Base-by-base conservation (phyloP, 1,284 basidiomycete genomes). In the Ganoderma sinense region DNA sequence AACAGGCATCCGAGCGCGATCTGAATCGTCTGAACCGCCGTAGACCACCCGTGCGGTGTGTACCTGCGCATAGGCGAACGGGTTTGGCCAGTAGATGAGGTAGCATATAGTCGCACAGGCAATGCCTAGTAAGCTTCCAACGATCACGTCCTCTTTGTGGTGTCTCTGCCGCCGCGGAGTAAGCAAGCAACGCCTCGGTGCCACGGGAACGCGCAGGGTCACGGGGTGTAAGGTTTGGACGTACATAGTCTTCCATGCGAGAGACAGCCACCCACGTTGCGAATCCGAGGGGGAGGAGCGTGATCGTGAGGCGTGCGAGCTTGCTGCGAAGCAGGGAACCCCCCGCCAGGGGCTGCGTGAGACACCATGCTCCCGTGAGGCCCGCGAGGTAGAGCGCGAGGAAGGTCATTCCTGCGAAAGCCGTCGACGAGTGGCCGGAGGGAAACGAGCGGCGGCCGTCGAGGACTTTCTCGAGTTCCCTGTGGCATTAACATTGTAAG, bases 401-500 rank as follows among this genome's bases (percentile, higher is more conserved):
- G 74, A 91, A 89, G 43, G 86, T 83, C 87, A 92, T 90, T 33
- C 89, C 90, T 18, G 86, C 84, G 75, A 89, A 91, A 2, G 88
- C 88, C 2, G 86, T 86, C 0, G 91, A 90, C 0, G 90, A 90
- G 77, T 93, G 91, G 2, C 91, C 91, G 23, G 89, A 90, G 7
- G 89, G 90, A 75, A 91, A 91, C 0, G 89, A 91, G 67, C 84
- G 83, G 45, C 89, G 80, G 16, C 89, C 90, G 66, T 88, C 85
- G 16, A 83, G 56, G n/a, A 91, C 78, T 11, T 78, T 75, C 1
- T 79, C 75, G 26, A 76, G 63, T 23, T 85, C 81, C 29, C 87
- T 89, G 73, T 40, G 8, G 20, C n/a, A 16, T 64, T 31, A 62
- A 45, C 5, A 16, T 26, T 58, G 14, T 29, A 18, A 26, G 43